These are phyloP conservation scores for Thecaphora thlaspeos DNA, from an alignment of 1,284 basidiomycete genomes.

Conservation along the genomic window DNA sequence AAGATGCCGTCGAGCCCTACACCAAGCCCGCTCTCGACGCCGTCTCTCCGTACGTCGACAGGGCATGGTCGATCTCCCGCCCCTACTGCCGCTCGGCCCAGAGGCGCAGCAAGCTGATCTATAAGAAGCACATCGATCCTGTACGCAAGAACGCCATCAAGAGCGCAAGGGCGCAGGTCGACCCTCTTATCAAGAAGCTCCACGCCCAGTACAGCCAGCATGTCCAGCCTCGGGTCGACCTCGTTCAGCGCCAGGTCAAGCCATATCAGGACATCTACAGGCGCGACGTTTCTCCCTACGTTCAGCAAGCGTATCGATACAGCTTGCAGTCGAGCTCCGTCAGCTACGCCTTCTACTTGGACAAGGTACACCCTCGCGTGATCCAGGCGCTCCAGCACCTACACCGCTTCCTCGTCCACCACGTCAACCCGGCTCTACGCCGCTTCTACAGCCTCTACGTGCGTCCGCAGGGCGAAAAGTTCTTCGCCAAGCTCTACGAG, in stretches of 20 bases:
- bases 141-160: constrained; percentile 39
- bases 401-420: constrained; percentile 44
- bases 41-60: constrained; percentile 27
- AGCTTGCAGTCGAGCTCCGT: constrained; percentile 26
- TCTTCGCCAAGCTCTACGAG: constrained; percentile 40
- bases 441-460: constrained; percentile 43
- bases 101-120: constrained; percentile 35
- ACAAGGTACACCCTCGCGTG: constrained; percentile 49
- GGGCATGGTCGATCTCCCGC: constrained; percentile 26
- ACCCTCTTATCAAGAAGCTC: constrained; percentile 42
- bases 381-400: constrained; percentile 22
- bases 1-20: constrained; percentile 44
- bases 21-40: constrained; percentile 37
- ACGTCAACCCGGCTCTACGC: constrained; percentile 39
- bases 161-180: constrained; percentile 27
- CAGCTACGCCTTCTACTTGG: constrained; percentile 42
- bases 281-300: constrained; percentile 54
- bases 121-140: constrained; percentile 48
- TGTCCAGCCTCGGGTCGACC: constrained; percentile 47
- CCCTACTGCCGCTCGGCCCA: constrained; percentile 35
- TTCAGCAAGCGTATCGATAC: constrained; percentile 34
- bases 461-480: constrained; percentile 43
- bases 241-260: constrained; percentile 37
- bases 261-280: constrained; percentile 52
- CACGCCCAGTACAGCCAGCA: constrained; percentile 45